Evolutionary conservation across 2,329 filamentous ascomycete genomes (phyloP), one percentile per base, ranked within the genome.

Genomic region (Herpotrichia juniperi): DNA sequence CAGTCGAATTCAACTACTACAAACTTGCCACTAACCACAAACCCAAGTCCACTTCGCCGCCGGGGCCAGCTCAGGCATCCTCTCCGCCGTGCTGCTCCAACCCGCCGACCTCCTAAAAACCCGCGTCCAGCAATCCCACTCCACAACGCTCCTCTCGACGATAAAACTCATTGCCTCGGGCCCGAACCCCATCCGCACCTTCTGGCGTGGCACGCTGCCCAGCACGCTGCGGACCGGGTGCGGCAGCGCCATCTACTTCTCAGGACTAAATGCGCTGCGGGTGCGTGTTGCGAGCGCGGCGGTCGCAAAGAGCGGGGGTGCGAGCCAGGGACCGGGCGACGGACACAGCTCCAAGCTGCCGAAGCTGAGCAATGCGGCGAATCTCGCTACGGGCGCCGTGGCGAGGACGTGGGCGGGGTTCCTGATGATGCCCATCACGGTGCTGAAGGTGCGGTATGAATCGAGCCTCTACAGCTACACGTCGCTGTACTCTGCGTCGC

Each of bases 41-140:
- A 24, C 50, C n/a, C n/a, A n/a, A 74, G 72, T 91, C 73, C 94
- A 97, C 78, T 96, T 97, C 74, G 76, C 88, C 61, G 93, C 93
- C 58, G 94, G 94, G 57, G 84, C 97, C 50, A 85, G 86, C 67
- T 97, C 93, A 7, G 94, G 94, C 65, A 83, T 96, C 45, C 84
- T 91, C 59, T 94, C 92, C 46, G 93, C 94, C 49, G 87, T 96
- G 53, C 86, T 97, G 49, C 84, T 99, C 14, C 94, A 99, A 75
- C 94, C 94, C 22, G 89, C 94, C 67, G 94, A 99, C 76, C 87
- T 99, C 3, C 86, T 99, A 71, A 99, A 99, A 76, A 99, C 94
- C 25, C 88, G 94, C 42, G 87, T 97, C 34, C 94, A 99, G 72
- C 94, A 97, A 74, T 91, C 90, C 28, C 86, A 86, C 43, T 82